Evolutionary conservation across 768 basidiomycete species (phyloP), one percentile per base, ranked within the genome.

Genomic region (Sporobolomyces phaffii): DNA sequence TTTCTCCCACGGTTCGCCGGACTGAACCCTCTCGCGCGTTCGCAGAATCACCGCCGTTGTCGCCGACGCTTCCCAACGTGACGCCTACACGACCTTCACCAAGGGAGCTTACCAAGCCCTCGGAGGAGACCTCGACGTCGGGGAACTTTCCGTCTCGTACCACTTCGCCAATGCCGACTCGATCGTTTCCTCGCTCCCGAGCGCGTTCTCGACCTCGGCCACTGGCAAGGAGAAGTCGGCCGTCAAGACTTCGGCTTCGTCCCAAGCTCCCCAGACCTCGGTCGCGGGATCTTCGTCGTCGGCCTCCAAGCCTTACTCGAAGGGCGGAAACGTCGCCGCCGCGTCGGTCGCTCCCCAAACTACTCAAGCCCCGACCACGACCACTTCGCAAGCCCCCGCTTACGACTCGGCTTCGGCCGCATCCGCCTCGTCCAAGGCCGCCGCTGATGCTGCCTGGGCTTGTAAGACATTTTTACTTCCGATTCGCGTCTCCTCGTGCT

Each of bases 81-180:
- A 66, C 40, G 61, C 62, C 50, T 66, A 63, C 65, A 66, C 62
- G 43, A 70, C 60, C 53, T 64, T 70, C 64, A 51, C 68, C 60
- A 57, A 62, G 60, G n/a, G 49, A 2, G 68, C 68, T 13, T 70
- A 62, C 50, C 31, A 45, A 38, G 53, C 60, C 31, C 65, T 61
- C 48, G 38, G 57, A 44, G 60, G 53, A 8, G 52, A 62, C 44
- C 65, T 61, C 54, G 47, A 49, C 7, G 54, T 56, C 40, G 65
- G 65, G 40, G 54, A 57, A 54, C 48, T 67, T 52, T 54, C 65
- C 15, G 45, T 69, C 54, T 44, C 60, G 13, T 65, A 65, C 49
- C 36, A 49, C 34, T 60, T 69, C 54, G 53, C 31, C 60, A 50
- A 65, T 59, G 53, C 28, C 54, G 47, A 48, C 45, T 26, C 54